These are phyloP conservation scores for Ceratocystis eucalypticola DNA, from an alignment of 2,329 filamentous ascomycete species.

Conservation along the genomic window DNA sequence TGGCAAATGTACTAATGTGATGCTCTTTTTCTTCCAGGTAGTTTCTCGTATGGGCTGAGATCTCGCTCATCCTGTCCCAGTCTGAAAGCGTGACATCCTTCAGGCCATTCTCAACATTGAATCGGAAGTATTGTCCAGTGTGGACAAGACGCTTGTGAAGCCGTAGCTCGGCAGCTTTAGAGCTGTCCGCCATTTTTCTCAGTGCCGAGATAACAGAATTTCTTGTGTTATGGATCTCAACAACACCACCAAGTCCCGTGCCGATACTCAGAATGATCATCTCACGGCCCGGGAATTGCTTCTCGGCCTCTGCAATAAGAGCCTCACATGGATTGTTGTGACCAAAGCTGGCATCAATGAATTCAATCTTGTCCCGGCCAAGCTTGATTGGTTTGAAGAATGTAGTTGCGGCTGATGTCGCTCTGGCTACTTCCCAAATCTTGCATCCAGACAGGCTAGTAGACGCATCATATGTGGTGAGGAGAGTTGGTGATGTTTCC, in stretches of 20 bases:
- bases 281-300: slow-evolving; percentile 21
- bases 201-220: not conserved
- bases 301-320: slow-evolving; percentile 24
- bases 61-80: slow-evolving; percentile 22
- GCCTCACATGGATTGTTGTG: slow-evolving; percentile 26
- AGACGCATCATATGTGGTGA: slow-evolving; percentile 24
- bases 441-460: slow-evolving; percentile 21
- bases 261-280: slow-evolving; percentile 23
- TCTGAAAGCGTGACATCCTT: slow-evolving; percentile 23
- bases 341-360: slow-evolving; percentile 25
- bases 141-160: slow-evolving; percentile 20
- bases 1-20: too few species aligned
- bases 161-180: not conserved
- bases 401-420: slow-evolving; percentile 24
- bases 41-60: slow-evolving; percentile 22
- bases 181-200: not conserved
- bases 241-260: slow-evolving; percentile 22
- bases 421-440: slow-evolving; percentile 25
- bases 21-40: slow-evolving; percentile 15
- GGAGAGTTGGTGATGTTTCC: slow-evolving; percentile 21
- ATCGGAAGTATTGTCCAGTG: slow-evolving; percentile 22
- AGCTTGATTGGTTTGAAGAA: slow-evolving; percentile 25
- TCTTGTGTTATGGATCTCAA: slow-evolving; percentile 19
- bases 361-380: slow-evolving; percentile 23
- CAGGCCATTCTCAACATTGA: slow-evolving; percentile 25